Conservation (phyloP, 768 basidiomycete species). For the Lactifluus echinatus region DNA sequence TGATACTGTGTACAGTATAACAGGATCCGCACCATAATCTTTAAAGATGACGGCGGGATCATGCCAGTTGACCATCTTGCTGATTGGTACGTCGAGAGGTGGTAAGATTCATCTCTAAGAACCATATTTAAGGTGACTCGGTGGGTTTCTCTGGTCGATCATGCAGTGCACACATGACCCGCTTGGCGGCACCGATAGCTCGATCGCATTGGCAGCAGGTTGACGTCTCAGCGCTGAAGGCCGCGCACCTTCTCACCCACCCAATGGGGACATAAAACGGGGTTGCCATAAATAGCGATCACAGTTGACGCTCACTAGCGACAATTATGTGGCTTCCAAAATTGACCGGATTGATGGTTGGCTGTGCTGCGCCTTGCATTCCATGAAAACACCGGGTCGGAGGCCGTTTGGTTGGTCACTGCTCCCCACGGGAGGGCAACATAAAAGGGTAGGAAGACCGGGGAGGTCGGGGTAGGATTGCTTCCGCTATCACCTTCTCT, state of each 20-base stretch:
- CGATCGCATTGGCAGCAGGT: not conserved
- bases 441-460: no score
- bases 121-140: not conserved
- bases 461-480: no score
- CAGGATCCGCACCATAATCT: not conserved
- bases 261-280: not conserved
- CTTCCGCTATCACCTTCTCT: no score
- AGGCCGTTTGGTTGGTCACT: no score
- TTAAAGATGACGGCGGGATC: not conserved
- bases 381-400: no score
- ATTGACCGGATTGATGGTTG: no score
- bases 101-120: not conserved
- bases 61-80: constrained; percentile 6
- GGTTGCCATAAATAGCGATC: not conserved
- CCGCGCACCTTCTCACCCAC: not conserved
- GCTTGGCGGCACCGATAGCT: not conserved
- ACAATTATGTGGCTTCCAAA: not conserved
- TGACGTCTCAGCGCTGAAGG: not conserved
- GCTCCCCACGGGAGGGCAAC: no score
- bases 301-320: not conserved
- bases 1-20: not conserved
- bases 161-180: not conserved
- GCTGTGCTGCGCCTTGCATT: no score
- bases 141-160: no score
- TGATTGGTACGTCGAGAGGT: not conserved